Evolutionary conservation across 2,329 filamentous ascomycete species (phyloP).

Genomic region (Mariannaea elegans): DNA sequence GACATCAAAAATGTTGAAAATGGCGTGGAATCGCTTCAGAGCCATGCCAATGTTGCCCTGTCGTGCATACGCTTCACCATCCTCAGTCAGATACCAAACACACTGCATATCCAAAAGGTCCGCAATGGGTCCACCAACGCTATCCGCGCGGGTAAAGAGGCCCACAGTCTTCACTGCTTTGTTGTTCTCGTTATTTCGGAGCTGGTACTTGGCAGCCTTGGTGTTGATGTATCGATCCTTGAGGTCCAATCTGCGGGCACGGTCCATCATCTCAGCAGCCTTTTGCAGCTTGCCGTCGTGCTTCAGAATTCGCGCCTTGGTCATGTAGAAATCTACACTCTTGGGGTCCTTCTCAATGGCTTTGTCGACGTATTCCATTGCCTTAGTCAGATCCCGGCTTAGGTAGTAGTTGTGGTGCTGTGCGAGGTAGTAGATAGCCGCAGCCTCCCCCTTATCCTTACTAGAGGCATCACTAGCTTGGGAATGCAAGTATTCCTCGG

Average conservation of each 20-base stretch:
- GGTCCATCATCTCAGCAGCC: slow-evolving; percentile 88
- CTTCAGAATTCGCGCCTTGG: slow-evolving; percentile 94
- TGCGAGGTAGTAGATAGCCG: slow-evolving; percentile 90
- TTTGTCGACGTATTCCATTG: slow-evolving; percentile 82
- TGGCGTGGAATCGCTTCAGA: slow-evolving; percentile 88
- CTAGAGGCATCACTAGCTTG: slow-evolving; percentile 58
- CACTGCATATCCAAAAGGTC: slow-evolving; percentile 99
- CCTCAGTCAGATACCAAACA: slow-evolving; percentile 95
- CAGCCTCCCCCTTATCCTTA: slow-evolving; percentile 72
- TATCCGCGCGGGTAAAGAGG: slow-evolving; percentile 92
- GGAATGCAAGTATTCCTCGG: slow-evolving; percentile 78
- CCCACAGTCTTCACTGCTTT: slow-evolving; percentile 88
- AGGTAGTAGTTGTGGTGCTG: slow-evolving; percentile 96
- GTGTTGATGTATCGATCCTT: slow-evolving; percentile 98
- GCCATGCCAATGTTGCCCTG: slow-evolving; percentile 85
- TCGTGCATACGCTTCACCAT: slow-evolving; percentile 87
- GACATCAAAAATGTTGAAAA: slow-evolving; percentile 92
- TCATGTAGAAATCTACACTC: slow-evolving; percentile 93
- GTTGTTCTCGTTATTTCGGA: slow-evolving; percentile 91
- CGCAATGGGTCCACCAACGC: slow-evolving; percentile 84
- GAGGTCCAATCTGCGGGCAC: slow-evolving; percentile 83
- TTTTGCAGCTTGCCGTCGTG: slow-evolving; percentile 82
- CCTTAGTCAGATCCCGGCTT: slow-evolving; percentile 84
- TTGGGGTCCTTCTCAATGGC: slow-evolving; percentile 81
- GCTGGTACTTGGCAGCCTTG: slow-evolving; percentile 95